These are phyloP conservation scores for Backusella psychrophila DNA, from an alignment of 192 early-diverging fungal genomes.

Conservation along the genomic window DNA sequence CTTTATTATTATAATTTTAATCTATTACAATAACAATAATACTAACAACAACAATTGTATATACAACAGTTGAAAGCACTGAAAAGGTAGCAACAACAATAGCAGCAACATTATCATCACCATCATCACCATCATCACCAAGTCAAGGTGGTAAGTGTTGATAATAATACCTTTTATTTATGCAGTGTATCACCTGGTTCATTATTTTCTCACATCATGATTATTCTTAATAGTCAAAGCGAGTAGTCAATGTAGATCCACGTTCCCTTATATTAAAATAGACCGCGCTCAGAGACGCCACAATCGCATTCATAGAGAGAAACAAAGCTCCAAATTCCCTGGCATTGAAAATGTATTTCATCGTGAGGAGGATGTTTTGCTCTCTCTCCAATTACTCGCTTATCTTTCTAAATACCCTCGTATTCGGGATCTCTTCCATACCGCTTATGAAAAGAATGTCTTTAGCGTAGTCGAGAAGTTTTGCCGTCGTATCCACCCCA, in stretches of 20 bases:
- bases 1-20: neutral
- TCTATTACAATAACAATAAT: neutral
- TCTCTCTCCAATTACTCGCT: constrained; percentile 81
- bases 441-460: constrained; percentile 55
- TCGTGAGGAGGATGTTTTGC: constrained; percentile 76
- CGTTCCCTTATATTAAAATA: constrained; percentile 22
- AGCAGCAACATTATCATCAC: too few relatives aligned
- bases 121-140: neutral
- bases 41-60: neutral
- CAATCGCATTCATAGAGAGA: constrained; percentile 13
- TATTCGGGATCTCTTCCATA: constrained; percentile 60
- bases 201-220: constrained; percentile 5
- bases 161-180: neutral
- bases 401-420: constrained; percentile 89
- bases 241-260: constrained; percentile 7
- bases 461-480: constrained; percentile 75
- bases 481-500: constrained; percentile 60
- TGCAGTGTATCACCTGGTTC: neutral
- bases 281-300: constrained; percentile 11
- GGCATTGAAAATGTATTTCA: constrained; percentile 41
- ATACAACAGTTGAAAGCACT: neutral
- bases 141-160: neutral
- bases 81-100: neutral
- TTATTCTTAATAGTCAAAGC: neutral
- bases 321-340: neutral